These are phyloP conservation scores for Phylloporus rhodoxanthus DNA, from an alignment of 768 basidiomycete genomes.

Conservation along the genomic window DNA sequence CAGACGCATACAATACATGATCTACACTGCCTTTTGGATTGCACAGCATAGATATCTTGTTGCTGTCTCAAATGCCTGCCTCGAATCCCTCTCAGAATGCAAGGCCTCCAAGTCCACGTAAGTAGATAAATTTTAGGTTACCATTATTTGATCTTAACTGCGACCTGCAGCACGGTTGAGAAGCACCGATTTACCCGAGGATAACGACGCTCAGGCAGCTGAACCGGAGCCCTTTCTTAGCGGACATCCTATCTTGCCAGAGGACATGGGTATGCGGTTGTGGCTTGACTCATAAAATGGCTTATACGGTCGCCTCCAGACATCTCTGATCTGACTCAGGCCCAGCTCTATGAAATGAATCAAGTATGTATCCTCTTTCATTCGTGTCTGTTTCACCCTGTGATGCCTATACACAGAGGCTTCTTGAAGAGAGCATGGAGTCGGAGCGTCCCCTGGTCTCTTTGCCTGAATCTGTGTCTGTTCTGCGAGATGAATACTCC, in stretches of 20 bases:
- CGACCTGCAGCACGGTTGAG: constrained; percentile 19
- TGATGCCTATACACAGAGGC: constrained; percentile 24
- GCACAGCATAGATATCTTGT: neutral
- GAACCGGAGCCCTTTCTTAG: constrained; percentile 19
- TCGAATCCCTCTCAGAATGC: neutral
- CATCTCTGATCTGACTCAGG: constrained; percentile 26
- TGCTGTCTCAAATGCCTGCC: constrained; percentile 6
- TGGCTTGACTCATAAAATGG: neutral
- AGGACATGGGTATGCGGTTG: constrained; percentile 25
- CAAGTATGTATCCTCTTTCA: constrained; percentile 25
- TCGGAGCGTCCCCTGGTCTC: constrained; percentile 50
- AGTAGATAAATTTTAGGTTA: neutral
- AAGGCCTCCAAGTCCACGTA: constrained; percentile 25
- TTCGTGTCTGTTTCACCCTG: neutral
- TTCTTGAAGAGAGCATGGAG: constrained; percentile 36
- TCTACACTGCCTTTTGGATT: neutral
- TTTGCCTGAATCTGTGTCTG: constrained; percentile 44
- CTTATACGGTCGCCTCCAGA: constrained; percentile 22
- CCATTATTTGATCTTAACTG: neutral
- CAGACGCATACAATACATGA: neutral
- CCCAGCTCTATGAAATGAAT: constrained; percentile 38
- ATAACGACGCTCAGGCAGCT: constrained; percentile 2
- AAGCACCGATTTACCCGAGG: constrained; percentile 23
- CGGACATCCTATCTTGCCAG: constrained; percentile 27
- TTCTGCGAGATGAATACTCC: constrained; percentile 60